Percentiles rank a stretch among this genome's conserved stretches.
phyloP scores from a whole-genome alignment of 139 green algal species.

The Ettlia oleoabundans region DNA sequence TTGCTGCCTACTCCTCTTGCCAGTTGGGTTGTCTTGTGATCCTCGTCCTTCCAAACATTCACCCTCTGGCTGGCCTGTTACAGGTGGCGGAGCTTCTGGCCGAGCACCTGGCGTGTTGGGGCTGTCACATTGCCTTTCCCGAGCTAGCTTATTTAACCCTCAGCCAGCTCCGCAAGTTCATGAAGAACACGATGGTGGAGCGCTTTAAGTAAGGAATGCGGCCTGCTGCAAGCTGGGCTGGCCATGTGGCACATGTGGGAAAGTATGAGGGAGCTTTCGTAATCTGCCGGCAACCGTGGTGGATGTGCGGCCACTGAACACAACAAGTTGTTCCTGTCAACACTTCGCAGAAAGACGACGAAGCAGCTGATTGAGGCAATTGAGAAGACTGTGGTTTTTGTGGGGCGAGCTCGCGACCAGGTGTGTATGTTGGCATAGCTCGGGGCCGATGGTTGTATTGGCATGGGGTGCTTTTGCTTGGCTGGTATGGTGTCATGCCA shows the following conservation, averaged over 20 bases:
- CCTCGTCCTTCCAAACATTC: background rate
- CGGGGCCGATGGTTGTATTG: background rate
- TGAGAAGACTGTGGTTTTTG: constrained; percentile 67
- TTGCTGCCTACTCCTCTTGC: too few species aligned
- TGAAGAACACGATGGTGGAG: constrained; percentile 80
- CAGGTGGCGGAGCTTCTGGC: constrained; percentile 83
- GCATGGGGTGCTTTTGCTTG: background rate
- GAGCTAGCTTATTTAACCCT: constrained; percentile 83
- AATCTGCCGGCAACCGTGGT: too few species aligned
- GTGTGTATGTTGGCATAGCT: background rate
- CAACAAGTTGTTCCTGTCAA: background rate
- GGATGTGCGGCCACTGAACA: too few species aligned
- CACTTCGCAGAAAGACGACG: constrained; percentile 17
- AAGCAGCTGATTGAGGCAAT: constrained; percentile 64
- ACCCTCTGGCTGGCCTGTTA: background rate
- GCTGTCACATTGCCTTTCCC: constrained; percentile 83
- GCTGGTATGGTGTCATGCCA: too few species aligned
- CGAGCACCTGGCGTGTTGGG: constrained; percentile 84
- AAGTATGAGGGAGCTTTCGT: too few species aligned
- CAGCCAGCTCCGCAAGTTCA: constrained; percentile 79
- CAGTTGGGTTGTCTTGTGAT: background rate
- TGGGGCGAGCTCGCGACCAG: constrained; percentile 68
- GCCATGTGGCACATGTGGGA: too few species aligned
- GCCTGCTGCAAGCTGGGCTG: too few species aligned
- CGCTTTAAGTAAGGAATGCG: constrained; percentile 63